Conservation (phyloP, 208 protist genomes). For the Crithidia sp. region DNA sequence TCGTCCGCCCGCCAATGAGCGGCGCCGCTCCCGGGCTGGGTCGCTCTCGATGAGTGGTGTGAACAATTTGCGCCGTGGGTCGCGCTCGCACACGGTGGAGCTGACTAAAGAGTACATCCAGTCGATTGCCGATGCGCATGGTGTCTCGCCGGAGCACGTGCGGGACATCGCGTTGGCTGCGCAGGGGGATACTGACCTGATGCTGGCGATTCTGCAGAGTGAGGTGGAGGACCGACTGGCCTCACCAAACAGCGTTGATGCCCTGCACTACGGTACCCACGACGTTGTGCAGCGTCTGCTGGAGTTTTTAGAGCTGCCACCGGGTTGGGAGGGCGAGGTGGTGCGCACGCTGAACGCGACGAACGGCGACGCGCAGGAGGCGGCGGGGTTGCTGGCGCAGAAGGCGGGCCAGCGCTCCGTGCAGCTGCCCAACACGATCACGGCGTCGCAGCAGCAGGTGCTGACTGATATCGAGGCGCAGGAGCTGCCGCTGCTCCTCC, state of each 20-base stretch:
- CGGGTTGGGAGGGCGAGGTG: conserved; percentile 54
- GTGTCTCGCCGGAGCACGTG: conserved; percentile 43
- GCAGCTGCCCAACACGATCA: conserved; percentile 18
- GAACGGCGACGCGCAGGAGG: conserved; percentile 64
- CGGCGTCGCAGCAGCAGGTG: conserved; percentile 10
- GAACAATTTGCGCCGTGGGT: conserved; percentile 9
- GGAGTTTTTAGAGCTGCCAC: conserved; percentile 50
- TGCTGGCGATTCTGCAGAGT: conserved; percentile 65
- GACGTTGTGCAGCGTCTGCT: conserved; percentile 68
- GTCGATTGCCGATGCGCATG: conserved; percentile 38
- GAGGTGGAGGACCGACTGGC: conserved; percentile 43
- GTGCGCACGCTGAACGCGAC: conserved; percentile 66
- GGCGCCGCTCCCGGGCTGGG: conserved; percentile 9
- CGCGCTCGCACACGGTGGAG: conserved; percentile 30
- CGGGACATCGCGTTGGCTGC: conserved; percentile 61
- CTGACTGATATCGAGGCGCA: conserved; percentile 9
- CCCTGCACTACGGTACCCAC: conserved; percentile 60
- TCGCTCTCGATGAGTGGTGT: conserved; percentile 24
- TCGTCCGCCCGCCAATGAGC: conserved; percentile 16
- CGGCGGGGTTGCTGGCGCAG: conserved; percentile 33
- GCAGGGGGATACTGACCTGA: conserved; percentile 62
- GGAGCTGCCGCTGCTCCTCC: conserved; percentile 18
- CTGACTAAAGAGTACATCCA: conserved; percentile 64
- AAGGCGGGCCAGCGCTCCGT: conserved; percentile 38
- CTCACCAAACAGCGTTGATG: conserved; percentile 18